Evolutionary conservation across 768 basidiomycete species (phyloP).

Genomic region (Suillus americanus): DNA sequence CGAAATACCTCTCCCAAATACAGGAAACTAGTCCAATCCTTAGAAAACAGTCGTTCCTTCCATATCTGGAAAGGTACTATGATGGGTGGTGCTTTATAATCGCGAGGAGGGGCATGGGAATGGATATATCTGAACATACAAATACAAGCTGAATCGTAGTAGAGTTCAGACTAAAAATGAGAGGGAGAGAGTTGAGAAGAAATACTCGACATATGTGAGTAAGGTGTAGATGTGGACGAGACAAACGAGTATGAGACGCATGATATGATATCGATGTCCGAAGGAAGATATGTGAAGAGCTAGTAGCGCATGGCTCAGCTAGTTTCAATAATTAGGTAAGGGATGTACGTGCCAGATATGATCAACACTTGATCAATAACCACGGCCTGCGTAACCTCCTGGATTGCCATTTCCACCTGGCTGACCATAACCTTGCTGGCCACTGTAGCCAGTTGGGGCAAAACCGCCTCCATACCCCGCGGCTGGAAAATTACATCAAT

Average conservation of each 20-base stretch:
- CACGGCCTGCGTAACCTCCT: conserved; percentile 26
- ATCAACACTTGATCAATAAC: conserved; percentile 1
- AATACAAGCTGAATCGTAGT: conserved; percentile 16
- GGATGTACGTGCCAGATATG: not conserved
- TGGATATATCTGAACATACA: conserved; percentile 17
- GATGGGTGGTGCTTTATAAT: not conserved
- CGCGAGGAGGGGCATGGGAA: not conserved
- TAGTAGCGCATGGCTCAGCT: not conserved
- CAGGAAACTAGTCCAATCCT: not conserved
- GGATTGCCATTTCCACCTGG: conserved; percentile 31
- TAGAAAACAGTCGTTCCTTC: not conserved
- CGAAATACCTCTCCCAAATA: not conserved
- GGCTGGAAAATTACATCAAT: conserved; percentile 21
- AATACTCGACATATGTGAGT: not conserved
- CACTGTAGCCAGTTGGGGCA: conserved; percentile 19
- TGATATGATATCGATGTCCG: not conserved
- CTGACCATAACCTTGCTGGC: conserved; percentile 18
- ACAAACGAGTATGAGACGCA: not conserved
- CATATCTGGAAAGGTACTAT: not conserved
- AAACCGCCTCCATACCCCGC: conserved; percentile 19
- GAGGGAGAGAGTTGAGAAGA: not conserved
- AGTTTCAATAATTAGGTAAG: conserved; percentile 3
- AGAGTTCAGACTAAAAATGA: conserved; percentile 8
- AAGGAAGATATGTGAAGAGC: not conserved
- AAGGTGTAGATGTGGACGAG: not conserved